Percentiles rank a stretch among this genome's conserved stretches.
Conservation (phyloP, 495 filamentous ascomycete species). For the Melanomma pulvis-pyrius region DNA sequence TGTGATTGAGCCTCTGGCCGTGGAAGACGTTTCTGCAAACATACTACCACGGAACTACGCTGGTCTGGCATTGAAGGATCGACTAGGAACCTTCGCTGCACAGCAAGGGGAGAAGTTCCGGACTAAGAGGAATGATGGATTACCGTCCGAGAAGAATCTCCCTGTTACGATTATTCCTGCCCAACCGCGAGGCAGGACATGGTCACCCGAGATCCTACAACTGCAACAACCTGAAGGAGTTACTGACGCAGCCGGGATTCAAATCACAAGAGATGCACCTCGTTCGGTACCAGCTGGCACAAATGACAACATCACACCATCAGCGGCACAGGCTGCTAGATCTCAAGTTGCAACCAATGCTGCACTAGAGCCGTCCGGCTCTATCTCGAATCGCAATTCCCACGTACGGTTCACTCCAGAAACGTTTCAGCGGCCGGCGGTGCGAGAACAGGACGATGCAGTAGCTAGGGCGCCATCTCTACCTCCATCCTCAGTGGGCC, state of each 20-base stretch:
- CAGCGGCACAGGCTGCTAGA: neutral
- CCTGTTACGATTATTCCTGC: conserved; percentile 72
- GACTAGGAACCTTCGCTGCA: conserved; percentile 45
- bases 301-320: neutral
- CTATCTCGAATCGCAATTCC: conserved; percentile 6
- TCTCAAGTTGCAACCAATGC: neutral
- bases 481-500: neutral
- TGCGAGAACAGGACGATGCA: neutral
- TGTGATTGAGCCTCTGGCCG: conserved; percentile 34
- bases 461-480: neutral
- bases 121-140: conserved; percentile 29
- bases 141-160: conserved; percentile 48
- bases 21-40: conserved; percentile 26
- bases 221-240: conserved; percentile 14
- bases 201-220: conserved; percentile 41
- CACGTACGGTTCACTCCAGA: conserved; percentile 32
- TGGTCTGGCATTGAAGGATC: conserved; percentile 41
- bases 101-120: conserved; percentile 44
- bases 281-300: neutral
- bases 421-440: conserved; percentile 15
- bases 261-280: conserved; percentile 2
- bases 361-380: neutral
- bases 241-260: neutral
- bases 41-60: conserved; percentile 43
- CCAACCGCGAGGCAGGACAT: conserved; percentile 55